Evolutionary conservation across 345 rosid genomes (phyloP).

Genomic region (Garcia nutans): DNA sequence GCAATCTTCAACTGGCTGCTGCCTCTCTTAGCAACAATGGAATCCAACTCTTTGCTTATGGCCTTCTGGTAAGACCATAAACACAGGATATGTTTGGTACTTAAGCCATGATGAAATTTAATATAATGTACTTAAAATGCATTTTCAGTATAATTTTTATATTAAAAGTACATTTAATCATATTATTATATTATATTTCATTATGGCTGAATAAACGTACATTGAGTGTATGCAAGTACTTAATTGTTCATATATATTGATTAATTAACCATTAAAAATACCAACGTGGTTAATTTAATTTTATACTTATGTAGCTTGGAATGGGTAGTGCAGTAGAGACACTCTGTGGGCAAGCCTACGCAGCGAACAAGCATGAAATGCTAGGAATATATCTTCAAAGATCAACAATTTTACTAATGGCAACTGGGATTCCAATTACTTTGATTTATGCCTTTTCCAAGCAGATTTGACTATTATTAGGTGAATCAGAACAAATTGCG

Average conservation of each 20-base stretch:
- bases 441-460: slow-evolving; percentile 16
- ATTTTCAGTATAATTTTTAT: too few relatives aligned
- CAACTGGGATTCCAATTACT: slow-evolving; percentile 16
- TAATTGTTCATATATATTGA: too few relatives aligned
- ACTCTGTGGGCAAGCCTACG: slow-evolving; percentile 30
- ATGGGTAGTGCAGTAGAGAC: slow-evolving; percentile 36
- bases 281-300: too few relatives aligned
- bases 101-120: too few relatives aligned
- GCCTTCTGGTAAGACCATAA: slow-evolving; percentile 19
- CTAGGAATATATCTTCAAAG: slow-evolving; percentile 25
- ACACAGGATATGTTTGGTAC: too few relatives aligned
- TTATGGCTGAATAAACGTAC: too few relatives aligned
- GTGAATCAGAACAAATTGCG: slow-evolving; percentile 19
- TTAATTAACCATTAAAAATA: too few relatives aligned
- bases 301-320: slow-evolving; percentile 17
- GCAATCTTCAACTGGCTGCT: slow-evolving; percentile 28
- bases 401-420: slow-evolving; percentile 13
- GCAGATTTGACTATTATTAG: slow-evolving; percentile 20
- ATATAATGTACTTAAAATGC: too few relatives aligned
- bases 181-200: too few relatives aligned
- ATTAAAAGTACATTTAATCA: too few relatives aligned
- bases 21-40: slow-evolving; percentile 30
- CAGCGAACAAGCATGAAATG: slow-evolving; percentile 18
- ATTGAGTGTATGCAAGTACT: too few relatives aligned
- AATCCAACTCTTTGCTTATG: slow-evolving; percentile 28